Evolutionary conservation across 2,329 filamentous ascomycete genomes (phyloP), one percentile per base, ranked within the genome.

Genomic region (Colletotrichum cereale): DNA sequence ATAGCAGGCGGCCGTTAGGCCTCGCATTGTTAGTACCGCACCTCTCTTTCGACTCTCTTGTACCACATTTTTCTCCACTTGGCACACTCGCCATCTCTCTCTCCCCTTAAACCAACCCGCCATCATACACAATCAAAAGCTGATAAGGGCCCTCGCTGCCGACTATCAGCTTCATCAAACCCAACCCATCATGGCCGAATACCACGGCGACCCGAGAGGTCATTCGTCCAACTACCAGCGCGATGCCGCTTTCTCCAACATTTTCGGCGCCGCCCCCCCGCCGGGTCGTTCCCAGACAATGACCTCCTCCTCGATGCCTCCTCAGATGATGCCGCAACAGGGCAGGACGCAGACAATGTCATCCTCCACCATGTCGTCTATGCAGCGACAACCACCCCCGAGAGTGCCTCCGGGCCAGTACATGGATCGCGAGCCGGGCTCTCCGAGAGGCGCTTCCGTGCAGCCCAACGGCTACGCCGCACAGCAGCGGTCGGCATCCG

Each of bases 191-290:
- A 90, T 90, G 88, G 86, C 87, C 77, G 88, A 90, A 78, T 89
- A 90, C 76, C 86, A 86, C 73, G 84, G 88, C 79, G 82, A 81
- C 75, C 82, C 81, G 62, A 81, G 83, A 67, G 84, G 86, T 75
- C 87, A 88, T 86, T 79, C 84, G 66, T 84, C 86, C 74, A 87
- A 87, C 79, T 87, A 86, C 78, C 93, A 96, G 83, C 92, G 96
- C 84, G 95, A 99, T 89, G 94, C 94, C 76, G 96, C 96, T 75
- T 99, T 97, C 82, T 94, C 93, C 75, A 96, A 96, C 84, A 98
- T 98, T 80, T 99, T 98, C 81, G 96, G 96, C 76, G 91, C 91
- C 75, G 89, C 93, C 75, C 95, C 94, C 74, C 94, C 94, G 57
- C 90, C 93, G 56, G 96, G 96, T 70, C 92, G 96, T 81, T 97